A percentile compares a stretch with the other conserved stretches of the same genome.
Evolutionary conservation across 345 rosid genomes (phyloP).

Genomic region (Corchorus olitorius): DNA sequence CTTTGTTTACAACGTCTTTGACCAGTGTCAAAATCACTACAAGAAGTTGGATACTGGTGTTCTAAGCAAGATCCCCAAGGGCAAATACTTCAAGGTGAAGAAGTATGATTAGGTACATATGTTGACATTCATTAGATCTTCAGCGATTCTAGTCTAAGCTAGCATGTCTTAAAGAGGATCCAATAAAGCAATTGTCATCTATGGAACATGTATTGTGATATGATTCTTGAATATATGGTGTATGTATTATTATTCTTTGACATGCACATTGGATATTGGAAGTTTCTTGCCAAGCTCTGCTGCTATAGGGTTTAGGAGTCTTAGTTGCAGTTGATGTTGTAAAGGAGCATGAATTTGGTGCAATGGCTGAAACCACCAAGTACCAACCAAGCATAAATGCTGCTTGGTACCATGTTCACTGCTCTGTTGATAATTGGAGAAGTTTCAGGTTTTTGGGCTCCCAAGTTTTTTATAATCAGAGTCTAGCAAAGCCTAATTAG

Average conservation of each 20-base stretch:
- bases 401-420: too few relatives aligned
- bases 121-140: neutral
- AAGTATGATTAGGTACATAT: constrained; percentile 53
- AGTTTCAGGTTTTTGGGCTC: too few relatives aligned
- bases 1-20: constrained; percentile 48
- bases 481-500: too few relatives aligned
- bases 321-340: too few relatives aligned
- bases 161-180: neutral
- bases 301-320: too few relatives aligned
- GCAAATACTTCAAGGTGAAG: constrained; percentile 52
- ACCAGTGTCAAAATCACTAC: constrained; percentile 64
- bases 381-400: too few relatives aligned
- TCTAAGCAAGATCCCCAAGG: constrained; percentile 78
- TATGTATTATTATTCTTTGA: neutral
- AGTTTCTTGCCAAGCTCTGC: too few relatives aligned
- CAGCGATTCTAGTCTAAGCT: neutral
- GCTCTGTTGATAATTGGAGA: too few relatives aligned
- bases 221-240: neutral
- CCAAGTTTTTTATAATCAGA: too few relatives aligned
- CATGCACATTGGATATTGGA: neutral
- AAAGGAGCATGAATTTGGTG: too few relatives aligned
- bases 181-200: neutral
- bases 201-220: neutral
- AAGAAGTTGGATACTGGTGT: constrained; percentile 60
- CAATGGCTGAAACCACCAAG: too few relatives aligned